Evolutionary conservation across 495 filamentous ascomycete genomes (phyloP).

Genomic region (Penicillium soppii): DNA sequence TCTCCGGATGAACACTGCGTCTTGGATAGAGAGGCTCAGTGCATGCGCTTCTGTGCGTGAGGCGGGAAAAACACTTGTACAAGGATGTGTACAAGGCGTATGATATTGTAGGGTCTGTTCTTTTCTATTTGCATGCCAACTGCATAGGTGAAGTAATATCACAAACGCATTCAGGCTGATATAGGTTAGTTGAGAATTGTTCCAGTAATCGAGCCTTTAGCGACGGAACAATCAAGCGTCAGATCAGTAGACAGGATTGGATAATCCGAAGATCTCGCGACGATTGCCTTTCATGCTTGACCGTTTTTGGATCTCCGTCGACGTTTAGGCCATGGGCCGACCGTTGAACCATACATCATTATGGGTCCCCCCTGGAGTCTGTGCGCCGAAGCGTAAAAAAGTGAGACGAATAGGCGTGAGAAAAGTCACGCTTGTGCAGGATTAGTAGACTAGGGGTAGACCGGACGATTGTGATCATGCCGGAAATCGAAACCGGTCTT

Average conservation of each 20-base stretch:
- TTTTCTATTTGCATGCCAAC: not conserved
- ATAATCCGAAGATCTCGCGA: slow-evolving; percentile 20
- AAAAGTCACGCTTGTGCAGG: not conserved
- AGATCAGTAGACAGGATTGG: slow-evolving; percentile 4
- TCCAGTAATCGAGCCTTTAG: not conserved
- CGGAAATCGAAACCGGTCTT: too few relatives aligned
- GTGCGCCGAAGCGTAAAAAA: slow-evolving; percentile 7
- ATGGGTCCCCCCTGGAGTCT: slow-evolving; percentile 19
- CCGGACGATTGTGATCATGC: too few relatives aligned
- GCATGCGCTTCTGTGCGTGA: not conserved
- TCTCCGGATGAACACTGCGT: not conserved
- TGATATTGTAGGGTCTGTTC: too few relatives aligned
- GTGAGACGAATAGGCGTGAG: not conserved
- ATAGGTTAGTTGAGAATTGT: too few relatives aligned
- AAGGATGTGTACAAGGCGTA: too few relatives aligned
- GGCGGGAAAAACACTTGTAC: too few relatives aligned
- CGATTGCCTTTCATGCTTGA: slow-evolving; percentile 17
- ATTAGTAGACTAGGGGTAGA: too few relatives aligned
- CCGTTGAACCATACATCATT: slow-evolving; percentile 25
- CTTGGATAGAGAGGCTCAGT: not conserved
- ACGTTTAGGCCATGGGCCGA: slow-evolving; percentile 16
- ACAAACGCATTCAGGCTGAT: too few relatives aligned
- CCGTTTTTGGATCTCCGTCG: slow-evolving; percentile 6
- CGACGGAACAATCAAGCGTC: not conserved
- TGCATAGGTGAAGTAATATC: too few relatives aligned